Percentiles rank a stretch among this genome's conserved stretches.
Conservation (phyloP, 257 asterid genomes). For the Solanum gracilifrons region DNA sequence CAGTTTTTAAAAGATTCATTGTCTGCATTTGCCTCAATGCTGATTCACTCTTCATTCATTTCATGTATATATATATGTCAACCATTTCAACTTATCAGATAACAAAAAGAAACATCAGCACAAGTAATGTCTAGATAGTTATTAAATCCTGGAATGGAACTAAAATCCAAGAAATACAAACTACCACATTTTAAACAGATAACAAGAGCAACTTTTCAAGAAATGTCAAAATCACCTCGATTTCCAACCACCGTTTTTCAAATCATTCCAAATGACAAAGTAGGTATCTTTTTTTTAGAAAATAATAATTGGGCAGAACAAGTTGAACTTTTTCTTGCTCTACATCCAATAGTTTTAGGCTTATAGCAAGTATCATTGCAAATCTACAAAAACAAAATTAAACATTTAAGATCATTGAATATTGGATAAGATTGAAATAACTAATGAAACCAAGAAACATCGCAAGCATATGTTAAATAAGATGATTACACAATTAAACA, state of each 20-base stretch:
- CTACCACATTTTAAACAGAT: not conserved
- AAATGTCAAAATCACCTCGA: not conserved
- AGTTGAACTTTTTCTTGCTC: not conserved
- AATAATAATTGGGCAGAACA: not conserved
- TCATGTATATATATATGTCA: not conserved
- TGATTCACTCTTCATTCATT: not conserved
- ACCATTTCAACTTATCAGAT: not conserved
- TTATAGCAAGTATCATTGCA: not conserved
- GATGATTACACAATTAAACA: not conserved
- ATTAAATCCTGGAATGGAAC: not conserved
- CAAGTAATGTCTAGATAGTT: not conserved
- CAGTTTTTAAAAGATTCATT: not conserved
- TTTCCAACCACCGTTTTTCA: not conserved
- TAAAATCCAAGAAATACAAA: not conserved
- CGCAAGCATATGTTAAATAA: not conserved
- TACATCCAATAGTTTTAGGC: not conserved
- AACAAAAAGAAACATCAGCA: not conserved
- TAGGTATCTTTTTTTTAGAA: not conserved
- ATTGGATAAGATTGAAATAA: not conserved
- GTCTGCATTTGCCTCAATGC: not conserved
- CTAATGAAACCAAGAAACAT: not conserved
- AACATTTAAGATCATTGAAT: not conserved
- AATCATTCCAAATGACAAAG: not conserved
- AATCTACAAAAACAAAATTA: not conserved
- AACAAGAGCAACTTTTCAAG: not conserved